Evolutionary conservation across 2,329 filamentous ascomycete genomes (phyloP), one percentile per base, ranked within the genome.

Genomic region (Sphaceloma murrayae): DNA sequence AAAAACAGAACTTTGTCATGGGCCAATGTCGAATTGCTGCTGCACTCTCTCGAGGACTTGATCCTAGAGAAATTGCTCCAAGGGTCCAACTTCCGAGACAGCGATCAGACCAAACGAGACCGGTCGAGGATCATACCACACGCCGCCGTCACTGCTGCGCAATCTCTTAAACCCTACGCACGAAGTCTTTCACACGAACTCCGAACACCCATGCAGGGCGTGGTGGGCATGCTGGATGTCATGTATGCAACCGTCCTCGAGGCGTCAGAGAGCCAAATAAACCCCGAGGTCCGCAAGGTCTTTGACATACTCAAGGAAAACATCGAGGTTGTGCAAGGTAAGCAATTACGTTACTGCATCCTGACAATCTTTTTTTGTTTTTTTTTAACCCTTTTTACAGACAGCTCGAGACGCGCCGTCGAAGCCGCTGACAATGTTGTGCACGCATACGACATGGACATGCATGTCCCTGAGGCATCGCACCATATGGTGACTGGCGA

Each of bases 371-470:
- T 40, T 14, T 14, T 4, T 6, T 27, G 7, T 13, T 11, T 10
- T 5, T 8, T 27, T 32, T 46, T 50, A 34, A 55, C 49, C 14
- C 16, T n/a, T 14, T 19, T 48, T 34, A 53, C 51, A 77, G 80
- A 84, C 55, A 83, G 78, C 57, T 81, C 80, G 45, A 72, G 78
- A 55, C 70, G 80, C 48, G 80, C 80, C 1, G 77, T 85, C 3
- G 80, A 84, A 59, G 80, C 80, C 14, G 80, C 80, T 5, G 80
- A 85, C 58, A 85, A 85, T 52, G 79, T 85, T 13, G 80, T 85
- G 7, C 78, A 84, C 59, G 80, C 80, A 9, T 83, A 83, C 53
- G 80, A 84, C 55, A 74, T 84, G 61, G 80, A 84, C 55, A 81
- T 84, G 77, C 75, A 80, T 53, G 71, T 85, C 31, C 80, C 80